A percentile compares a stretch with the other conserved stretches of the same genome.
Evolutionary conservation across 768 basidiomycete genomes (phyloP).

Genomic region (Tricholomella constricta): DNA sequence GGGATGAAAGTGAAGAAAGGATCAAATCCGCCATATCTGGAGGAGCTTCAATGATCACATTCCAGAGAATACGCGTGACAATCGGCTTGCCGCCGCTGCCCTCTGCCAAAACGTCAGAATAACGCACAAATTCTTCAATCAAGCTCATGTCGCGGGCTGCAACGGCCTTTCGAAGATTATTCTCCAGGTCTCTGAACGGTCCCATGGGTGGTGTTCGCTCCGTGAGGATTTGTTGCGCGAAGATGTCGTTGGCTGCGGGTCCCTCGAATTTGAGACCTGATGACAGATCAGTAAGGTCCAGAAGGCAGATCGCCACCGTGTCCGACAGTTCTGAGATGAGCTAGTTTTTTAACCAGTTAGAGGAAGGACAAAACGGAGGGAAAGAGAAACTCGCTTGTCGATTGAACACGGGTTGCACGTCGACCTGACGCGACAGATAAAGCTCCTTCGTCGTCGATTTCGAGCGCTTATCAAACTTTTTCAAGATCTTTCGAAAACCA

Average conservation of each 20-base stretch:
- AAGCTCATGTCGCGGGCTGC: conserved; percentile 58
- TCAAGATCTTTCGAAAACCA: conserved; percentile 95
- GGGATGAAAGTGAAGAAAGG: conserved; percentile 59
- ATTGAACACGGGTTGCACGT: conserved; percentile 98
- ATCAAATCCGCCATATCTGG: conserved; percentile 73
- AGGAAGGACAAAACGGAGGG: neutral
- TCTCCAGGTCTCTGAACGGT: conserved; percentile 87
- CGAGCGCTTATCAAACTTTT: conserved; percentile 98
- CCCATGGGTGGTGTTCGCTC: conserved; percentile 65
- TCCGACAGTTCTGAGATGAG: conserved; percentile 96
- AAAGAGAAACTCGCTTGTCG: conserved; percentile 66
- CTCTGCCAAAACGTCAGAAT: conserved; percentile 66
- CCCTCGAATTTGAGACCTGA: conserved; percentile 80
- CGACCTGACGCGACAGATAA: conserved; percentile 94
- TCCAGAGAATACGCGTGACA: conserved; percentile 94
- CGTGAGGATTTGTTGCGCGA: conserved; percentile 68
- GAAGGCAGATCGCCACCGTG: conserved; percentile 80
- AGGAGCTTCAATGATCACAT: conserved; percentile 82
- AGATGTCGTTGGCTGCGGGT: conserved; percentile 71
- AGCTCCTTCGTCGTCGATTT: conserved; percentile 95
- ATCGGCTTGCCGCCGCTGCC: conserved; percentile 63
- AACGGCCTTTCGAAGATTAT: conserved; percentile 79
- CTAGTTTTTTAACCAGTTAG: conserved; percentile 37
- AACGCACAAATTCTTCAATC: conserved; percentile 69
- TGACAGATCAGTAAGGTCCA: conserved; percentile 77